Conservation (phyloP, 2,329 filamentous ascomycete species). For the Purpureocillium lavendulum region DNA sequence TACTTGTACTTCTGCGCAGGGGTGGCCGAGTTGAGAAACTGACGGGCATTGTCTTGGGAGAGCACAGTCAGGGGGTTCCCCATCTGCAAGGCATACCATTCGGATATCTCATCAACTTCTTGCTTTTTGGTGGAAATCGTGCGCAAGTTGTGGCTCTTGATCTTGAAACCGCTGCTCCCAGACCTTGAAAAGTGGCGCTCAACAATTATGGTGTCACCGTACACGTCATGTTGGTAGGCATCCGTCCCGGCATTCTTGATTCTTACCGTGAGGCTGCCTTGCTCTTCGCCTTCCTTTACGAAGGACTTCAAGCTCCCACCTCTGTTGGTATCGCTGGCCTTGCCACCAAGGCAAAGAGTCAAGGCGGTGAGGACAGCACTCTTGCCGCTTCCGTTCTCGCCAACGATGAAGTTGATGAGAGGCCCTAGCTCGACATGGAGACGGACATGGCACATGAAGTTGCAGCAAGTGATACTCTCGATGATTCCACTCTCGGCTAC, state of each 20-base stretch:
- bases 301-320: constrained; percentile 83
- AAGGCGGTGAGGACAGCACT: constrained; percentile 91
- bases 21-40: constrained; percentile 82
- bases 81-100: constrained; percentile 88
- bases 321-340: constrained; percentile 86
- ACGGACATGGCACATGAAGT: constrained; percentile 93
- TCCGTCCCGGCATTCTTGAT: constrained; percentile 86
- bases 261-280: constrained; percentile 67
- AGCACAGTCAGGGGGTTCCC: constrained; percentile 95
- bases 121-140: constrained; percentile 74
- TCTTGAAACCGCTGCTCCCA: constrained; percentile 74
- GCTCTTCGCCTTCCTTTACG: constrained; percentile 81
- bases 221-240: constrained; percentile 75
- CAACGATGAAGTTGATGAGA: constrained; percentile 95
- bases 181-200: constrained; percentile 77
- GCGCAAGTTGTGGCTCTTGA: constrained; percentile 65
- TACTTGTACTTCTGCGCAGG: constrained; percentile 89
- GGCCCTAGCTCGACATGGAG: constrained; percentile 82
- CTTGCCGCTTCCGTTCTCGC: constrained; percentile 96
- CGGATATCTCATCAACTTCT: constrained; percentile 86
- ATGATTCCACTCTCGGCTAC: constrained; percentile 80
- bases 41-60: constrained; percentile 88
- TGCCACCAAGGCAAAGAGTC: constrained; percentile 89
- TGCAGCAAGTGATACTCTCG: constrained; percentile 76
- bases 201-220: constrained; percentile 79